A percentile compares a stretch with the other conserved stretches of the same genome.
These are phyloP conservation scores for Xylaria palmicola DNA, from an alignment of 495 filamentous ascomycete species.

Conservation along the genomic window DNA sequence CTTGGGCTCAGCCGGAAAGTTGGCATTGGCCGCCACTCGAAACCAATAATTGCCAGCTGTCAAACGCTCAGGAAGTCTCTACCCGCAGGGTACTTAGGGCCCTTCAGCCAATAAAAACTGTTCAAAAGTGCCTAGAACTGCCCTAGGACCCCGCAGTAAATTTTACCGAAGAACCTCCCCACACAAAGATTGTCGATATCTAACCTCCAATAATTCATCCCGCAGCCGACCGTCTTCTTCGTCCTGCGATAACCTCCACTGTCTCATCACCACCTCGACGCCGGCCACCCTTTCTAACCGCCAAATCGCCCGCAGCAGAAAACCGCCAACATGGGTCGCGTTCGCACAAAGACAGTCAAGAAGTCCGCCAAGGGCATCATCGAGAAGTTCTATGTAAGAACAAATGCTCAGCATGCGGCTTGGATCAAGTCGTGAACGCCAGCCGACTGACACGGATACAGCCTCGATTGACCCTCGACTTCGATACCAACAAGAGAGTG, in stretches of 20 bases:
- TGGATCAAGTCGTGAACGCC: not conserved
- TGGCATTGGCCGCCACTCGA: too few species aligned
- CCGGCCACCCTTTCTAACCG: slow-evolving; percentile 13
- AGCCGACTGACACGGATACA: slow-evolving; percentile 4
- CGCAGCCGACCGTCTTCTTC: not conserved
- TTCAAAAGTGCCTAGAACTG: slow-evolving; percentile 7
- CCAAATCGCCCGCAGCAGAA: slow-evolving; percentile 37
- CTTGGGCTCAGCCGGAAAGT: too few species aligned
- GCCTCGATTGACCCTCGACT: slow-evolving; percentile 96
- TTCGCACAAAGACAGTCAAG: slow-evolving; percentile 99
- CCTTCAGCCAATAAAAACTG: too few species aligned
- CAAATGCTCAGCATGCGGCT: not conserved
- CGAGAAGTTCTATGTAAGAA: slow-evolving; percentile 81
- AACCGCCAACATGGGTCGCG: slow-evolving; percentile 90
- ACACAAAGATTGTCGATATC: slow-evolving; percentile 28
- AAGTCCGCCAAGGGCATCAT: slow-evolving; percentile 99
- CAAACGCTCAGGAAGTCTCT: too few species aligned
- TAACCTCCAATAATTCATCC: slow-evolving; percentile 22
- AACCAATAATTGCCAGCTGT: too few species aligned
- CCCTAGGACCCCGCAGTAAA: slow-evolving; percentile 25
- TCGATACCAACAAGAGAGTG: slow-evolving; percentile 99
- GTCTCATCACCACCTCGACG: slow-evolving; percentile 18
- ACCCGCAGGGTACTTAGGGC: too few species aligned
- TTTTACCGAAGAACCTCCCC: slow-evolving; percentile 29
- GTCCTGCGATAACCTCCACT: slow-evolving; percentile 12